A percentile compares a stretch with the other conserved stretches of the same genome.
phyloP scores from a whole-genome alignment of 192 early-diverging fungal genomes.

The Umbelopsis isabellina region DNA sequence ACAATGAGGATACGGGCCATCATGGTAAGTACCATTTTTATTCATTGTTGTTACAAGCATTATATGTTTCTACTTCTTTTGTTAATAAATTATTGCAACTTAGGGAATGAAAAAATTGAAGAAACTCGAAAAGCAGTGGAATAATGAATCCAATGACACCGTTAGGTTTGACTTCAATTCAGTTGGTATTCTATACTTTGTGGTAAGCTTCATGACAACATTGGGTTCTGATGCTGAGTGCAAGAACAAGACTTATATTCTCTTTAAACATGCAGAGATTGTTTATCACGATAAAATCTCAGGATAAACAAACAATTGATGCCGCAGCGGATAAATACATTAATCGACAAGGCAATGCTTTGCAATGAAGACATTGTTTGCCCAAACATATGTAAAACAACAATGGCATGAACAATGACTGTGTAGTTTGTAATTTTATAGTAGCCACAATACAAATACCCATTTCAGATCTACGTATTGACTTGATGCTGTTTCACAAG shows the following conservation, averaged over 20 bases:
- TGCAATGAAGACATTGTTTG: too few species aligned
- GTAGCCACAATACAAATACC: too few species aligned
- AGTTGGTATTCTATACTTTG: background rate
- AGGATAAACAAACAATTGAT: conserved; percentile 7
- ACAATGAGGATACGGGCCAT: background rate
- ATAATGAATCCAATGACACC: background rate
- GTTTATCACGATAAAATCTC: background rate
- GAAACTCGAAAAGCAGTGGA: conserved; percentile 2
- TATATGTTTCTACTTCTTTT: background rate
- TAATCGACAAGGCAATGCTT: background rate
- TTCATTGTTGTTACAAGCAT: background rate
- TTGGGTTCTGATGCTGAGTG: too few species aligned
- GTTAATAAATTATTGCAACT: background rate
- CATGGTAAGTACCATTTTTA: background rate
- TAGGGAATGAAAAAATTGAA: conserved; percentile 15
- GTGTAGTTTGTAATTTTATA: too few species aligned
- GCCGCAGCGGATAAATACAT: background rate
- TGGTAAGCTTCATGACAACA: background rate
- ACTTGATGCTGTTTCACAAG: too few species aligned
- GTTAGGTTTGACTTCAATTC: background rate
- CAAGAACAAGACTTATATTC: background rate
- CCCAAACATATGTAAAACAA: too few species aligned
- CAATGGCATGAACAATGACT: too few species aligned
- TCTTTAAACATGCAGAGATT: background rate
- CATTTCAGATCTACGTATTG: too few species aligned